Evolutionary conservation across 495 filamentous ascomycete genomes (phyloP).

Genomic region (Aspergillus funiculosus): DNA sequence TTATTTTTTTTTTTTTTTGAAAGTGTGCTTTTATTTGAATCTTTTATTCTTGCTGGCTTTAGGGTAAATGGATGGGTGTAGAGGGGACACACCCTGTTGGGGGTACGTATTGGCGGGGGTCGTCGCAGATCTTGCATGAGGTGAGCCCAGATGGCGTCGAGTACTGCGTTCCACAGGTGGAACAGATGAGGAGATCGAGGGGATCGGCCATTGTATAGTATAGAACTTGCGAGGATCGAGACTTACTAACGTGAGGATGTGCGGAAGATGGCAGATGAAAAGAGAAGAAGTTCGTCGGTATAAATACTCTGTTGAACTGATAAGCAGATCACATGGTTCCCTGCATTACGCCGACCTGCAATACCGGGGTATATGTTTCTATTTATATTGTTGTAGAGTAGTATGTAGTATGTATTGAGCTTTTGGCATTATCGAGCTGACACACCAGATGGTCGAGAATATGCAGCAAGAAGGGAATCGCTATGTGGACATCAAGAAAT

Average conservation of each 20-base stretch:
- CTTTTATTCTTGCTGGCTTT: too few species aligned
- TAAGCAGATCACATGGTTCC: too few species aligned
- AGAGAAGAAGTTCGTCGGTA: too few species aligned
- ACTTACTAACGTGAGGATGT: too few species aligned
- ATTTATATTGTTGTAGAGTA: background rate
- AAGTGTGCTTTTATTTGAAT: too few species aligned
- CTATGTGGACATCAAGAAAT: slow-evolving; percentile 19
- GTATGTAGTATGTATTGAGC: background rate
- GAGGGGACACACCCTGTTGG: slow-evolving; percentile 35
- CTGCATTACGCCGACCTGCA: too few species aligned
- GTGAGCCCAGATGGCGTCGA: slow-evolving; percentile 40
- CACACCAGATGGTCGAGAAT: slow-evolving; percentile 7
- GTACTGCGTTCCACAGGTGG: slow-evolving; percentile 66
- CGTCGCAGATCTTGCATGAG: slow-evolving; percentile 70
- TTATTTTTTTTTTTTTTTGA: too few species aligned
- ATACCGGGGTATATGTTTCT: too few species aligned
- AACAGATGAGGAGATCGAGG: slow-evolving; percentile 55
- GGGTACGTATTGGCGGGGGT: slow-evolving; percentile 65
- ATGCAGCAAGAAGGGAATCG: slow-evolving; percentile 21
- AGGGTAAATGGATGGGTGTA: background rate
- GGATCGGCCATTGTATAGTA: slow-evolving; percentile 8
- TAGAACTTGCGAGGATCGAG: background rate
- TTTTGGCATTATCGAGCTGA: slow-evolving; percentile 10
- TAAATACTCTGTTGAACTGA: too few species aligned
- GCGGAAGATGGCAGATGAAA: too few species aligned